These are phyloP conservation scores for Russula brevipes DNA, from an alignment of 768 basidiomycete species.

Conservation along the genomic window DNA sequence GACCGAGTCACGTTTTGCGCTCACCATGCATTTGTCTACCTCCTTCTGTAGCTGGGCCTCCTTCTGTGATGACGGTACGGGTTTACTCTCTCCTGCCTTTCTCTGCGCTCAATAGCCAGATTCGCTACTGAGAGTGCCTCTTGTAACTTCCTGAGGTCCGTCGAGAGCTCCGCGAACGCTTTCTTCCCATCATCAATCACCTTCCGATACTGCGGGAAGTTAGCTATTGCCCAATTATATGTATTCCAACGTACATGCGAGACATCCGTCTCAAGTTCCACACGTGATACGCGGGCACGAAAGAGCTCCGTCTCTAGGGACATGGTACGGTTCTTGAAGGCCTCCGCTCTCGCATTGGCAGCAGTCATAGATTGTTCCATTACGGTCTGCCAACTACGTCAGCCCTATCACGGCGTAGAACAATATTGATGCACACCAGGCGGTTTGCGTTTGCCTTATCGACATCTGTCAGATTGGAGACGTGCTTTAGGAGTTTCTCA, in stretches of 20 bases:
- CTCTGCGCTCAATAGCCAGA: constrained; percentile 32
- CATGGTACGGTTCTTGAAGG: background rate
- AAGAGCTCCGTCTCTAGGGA: constrained; percentile 2
- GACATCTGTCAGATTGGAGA: constrained; percentile 60
- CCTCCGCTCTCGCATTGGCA: constrained; percentile 4
- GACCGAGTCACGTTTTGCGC: constrained; percentile 20
- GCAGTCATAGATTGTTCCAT: constrained; percentile 15
- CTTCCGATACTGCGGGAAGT: background rate
- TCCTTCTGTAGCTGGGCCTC: constrained; percentile 43
- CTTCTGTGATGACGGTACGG: constrained; percentile 28
- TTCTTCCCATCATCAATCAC: constrained; percentile 13
- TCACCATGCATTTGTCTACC: constrained; percentile 56
- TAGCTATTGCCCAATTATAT: background rate
- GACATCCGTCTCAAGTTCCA: background rate
- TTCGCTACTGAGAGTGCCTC: constrained; percentile 6
- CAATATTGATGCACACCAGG: constrained; percentile 44
- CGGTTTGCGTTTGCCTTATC: constrained; percentile 57
- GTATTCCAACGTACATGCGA: constrained; percentile 5
- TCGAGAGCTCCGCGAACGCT: background rate
- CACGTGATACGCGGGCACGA: constrained; percentile 12
- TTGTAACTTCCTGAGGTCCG: constrained; percentile 6
- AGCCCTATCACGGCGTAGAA: background rate
- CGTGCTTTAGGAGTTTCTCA: constrained; percentile 55
- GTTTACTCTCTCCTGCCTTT: constrained; percentile 38
- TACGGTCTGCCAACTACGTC: constrained; percentile 10